Evolutionary conservation across 768 basidiomycete species (phyloP), one percentile per base, ranked within the genome.

Genomic region (Mycena epipterygia): DNA sequence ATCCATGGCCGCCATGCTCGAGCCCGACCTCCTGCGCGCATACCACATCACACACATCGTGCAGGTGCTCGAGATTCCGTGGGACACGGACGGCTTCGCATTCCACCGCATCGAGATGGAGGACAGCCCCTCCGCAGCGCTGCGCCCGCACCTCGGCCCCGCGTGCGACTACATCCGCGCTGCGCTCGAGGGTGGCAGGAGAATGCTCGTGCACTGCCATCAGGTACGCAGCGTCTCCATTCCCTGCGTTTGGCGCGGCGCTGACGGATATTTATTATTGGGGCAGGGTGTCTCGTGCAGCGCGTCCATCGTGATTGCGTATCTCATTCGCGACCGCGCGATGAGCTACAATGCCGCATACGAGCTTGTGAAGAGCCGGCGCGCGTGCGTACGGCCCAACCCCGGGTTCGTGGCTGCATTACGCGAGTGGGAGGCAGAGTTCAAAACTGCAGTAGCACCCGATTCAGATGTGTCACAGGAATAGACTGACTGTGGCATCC

Each of bases 121-220:
- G 71, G 87, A 88, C 77, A 77, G 79, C 70, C 77, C 85, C 51
- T 70, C 79, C 48, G 85, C 85, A 12, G 85, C 87, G 71, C 79
- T 88, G 39, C 81, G 77, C 30, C 83, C 86, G 3, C 85, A 89
- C 59, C 84, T 89, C 46, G 84, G 85, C 71, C 78, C 76, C 29
- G 84, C 86, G 25, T 87, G 87, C 42, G 80, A 85, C 42, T 85
- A 84, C 77, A 89, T 89, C 67, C 80, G 83, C 59, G 76, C 72
- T 30, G 81, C 85, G 17, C 81, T 88, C 49, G 39, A 71, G 0
- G 70, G 75, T 30, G 92, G 93, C 3, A 79, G 85, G 64, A 92
- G 88, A 67, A 89, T 94, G 12, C 86, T 94, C 64, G 92, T 94
- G 2, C 93, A 94, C 77, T 94, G 93, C 74, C 92, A 94, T 67